Conservation (phyloP, 352 stramenopile genomes). For the Phytophthora idaei region DNA sequence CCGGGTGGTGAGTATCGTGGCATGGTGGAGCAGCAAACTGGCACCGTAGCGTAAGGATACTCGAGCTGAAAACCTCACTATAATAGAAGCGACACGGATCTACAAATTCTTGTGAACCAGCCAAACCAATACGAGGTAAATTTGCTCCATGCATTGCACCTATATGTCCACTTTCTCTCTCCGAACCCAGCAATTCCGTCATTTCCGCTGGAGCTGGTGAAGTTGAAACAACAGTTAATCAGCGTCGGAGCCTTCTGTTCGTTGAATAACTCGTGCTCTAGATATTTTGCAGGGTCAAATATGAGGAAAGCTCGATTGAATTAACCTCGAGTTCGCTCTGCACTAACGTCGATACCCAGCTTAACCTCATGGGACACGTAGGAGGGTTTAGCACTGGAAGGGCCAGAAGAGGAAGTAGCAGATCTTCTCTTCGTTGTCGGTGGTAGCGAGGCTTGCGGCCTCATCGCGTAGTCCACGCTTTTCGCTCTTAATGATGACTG, state of each 20-base stretch:
- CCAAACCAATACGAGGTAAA: too few species aligned
- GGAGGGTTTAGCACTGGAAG: constrained; percentile 24
- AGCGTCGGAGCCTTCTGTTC: too few species aligned
- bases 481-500: not conserved
- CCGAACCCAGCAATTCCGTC: too few species aligned
- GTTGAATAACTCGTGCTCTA: too few species aligned
- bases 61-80: too few species aligned
- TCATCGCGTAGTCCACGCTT: constrained; percentile 13
- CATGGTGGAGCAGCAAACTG: constrained; percentile 25
- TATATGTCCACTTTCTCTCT: too few species aligned
- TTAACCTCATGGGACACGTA: not conserved
- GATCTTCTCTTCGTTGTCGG: constrained; percentile 20
- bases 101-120: too few species aligned
- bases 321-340: not conserved
- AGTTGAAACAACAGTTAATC: too few species aligned
- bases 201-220: too few species aligned
- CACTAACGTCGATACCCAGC: not conserved
- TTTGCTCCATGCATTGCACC: too few species aligned
- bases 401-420: constrained; percentile 22
- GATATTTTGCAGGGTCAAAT: too few species aligned
- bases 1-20: constrained; percentile 40
- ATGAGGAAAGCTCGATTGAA: not conserved
- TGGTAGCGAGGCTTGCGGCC: constrained; percentile 3
- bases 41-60: not conserved
- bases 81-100: too few species aligned